These are phyloP conservation scores for Candida gorgasii DNA, from an alignment of 805 yeast species.

Conservation along the genomic window DNA sequence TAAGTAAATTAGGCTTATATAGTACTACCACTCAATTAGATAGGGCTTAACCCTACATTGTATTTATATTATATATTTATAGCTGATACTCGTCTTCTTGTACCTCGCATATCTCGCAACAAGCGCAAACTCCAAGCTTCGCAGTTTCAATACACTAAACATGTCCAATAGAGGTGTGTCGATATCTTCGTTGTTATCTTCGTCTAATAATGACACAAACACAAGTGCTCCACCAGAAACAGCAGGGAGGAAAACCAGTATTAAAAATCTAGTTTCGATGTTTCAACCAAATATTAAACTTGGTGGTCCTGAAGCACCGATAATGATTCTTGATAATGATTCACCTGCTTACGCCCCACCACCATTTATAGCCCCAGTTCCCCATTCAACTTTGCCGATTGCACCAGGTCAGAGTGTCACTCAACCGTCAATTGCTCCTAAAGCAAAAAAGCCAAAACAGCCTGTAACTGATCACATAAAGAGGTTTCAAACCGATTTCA, in stretches of 20 bases:
- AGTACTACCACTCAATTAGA: conserved; percentile 67
- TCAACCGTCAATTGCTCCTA: too few relatives aligned
- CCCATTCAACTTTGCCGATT: too few relatives aligned
- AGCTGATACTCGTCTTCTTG: not conserved
- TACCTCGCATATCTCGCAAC: not conserved
- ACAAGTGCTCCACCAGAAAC: not conserved
- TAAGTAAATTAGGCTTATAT: conserved; percentile 75
- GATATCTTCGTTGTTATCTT: conserved; percentile 30
- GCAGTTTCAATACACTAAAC: too few relatives aligned
- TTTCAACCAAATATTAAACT: conserved; percentile 31
- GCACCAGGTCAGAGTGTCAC: too few relatives aligned
- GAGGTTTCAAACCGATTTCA: conserved; percentile 10
- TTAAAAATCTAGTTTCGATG: conserved; percentile 25
- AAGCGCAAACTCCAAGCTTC: not conserved
- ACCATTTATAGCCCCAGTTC: not conserved
- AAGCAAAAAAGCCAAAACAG: not conserved
- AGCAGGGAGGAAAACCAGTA: conserved; percentile 2
- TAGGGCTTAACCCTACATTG: conserved; percentile 48
- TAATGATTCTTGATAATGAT: conserved; percentile 12
- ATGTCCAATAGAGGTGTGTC: conserved; percentile 30
- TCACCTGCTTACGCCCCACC: conserved; percentile 7
- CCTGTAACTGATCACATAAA: conserved; percentile 6
- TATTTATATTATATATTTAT: not conserved
- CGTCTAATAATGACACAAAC: conserved; percentile 1
- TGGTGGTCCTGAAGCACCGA: conserved; percentile 11